These are phyloP conservation scores for Pseudophaeomoniella oleicola DNA, from an alignment of 2,329 filamentous ascomycete genomes.

Conservation along the genomic window DNA sequence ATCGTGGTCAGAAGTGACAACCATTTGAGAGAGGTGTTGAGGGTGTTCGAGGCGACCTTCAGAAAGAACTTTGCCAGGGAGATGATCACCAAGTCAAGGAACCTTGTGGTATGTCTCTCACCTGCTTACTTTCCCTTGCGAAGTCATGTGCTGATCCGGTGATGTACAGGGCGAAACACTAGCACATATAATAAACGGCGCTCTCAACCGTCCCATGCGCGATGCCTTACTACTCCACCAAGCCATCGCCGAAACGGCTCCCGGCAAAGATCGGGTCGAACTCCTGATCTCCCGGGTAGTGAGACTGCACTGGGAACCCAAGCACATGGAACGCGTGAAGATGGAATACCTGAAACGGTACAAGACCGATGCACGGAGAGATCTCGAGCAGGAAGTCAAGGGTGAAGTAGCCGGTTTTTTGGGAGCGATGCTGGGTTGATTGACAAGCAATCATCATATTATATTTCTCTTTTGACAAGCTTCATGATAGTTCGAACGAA, in stretches of 20 bases:
- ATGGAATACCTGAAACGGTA: conserved; percentile 68
- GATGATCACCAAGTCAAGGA: conserved; percentile 75
- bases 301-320: conserved; percentile 80
- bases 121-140: background rate
- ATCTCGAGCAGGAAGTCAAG: conserved; percentile 61
- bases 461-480: too few relatives aligned
- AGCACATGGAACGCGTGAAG: conserved; percentile 69
- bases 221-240: conserved; percentile 86
- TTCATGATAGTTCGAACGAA: too few relatives aligned
- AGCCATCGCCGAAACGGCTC: conserved; percentile 60
- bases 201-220: conserved; percentile 88
- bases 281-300: conserved; percentile 78
- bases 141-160: conserved; percentile 3
- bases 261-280: conserved; percentile 63
- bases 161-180: conserved; percentile 92
- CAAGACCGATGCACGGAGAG: conserved; percentile 56
- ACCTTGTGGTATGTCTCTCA: conserved; percentile 63
- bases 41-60: conserved; percentile 59
- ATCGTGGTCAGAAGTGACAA: conserved; percentile 66
- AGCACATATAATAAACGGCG: conserved; percentile 87
- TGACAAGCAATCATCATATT: too few relatives aligned
- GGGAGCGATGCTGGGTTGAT: conserved; percentile 42
- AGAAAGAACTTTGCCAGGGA: conserved; percentile 73
- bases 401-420: conserved; percentile 36
- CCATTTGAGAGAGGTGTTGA: conserved; percentile 68